Conservation (phyloP, 2,329 filamentous ascomycete genomes). For the Cephalotrichum gorgonifer region DNA sequence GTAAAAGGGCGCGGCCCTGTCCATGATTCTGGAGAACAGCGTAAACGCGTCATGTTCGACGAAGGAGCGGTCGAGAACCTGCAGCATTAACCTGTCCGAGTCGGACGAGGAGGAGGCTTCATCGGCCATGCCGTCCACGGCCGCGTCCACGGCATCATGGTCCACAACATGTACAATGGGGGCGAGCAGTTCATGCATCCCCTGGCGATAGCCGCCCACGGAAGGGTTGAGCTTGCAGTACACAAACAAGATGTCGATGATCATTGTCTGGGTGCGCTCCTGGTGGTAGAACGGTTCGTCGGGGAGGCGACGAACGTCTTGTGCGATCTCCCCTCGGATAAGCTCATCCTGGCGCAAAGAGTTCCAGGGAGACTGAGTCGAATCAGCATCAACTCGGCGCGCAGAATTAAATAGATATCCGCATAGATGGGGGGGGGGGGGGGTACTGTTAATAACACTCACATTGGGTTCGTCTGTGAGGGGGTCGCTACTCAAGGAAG, state of each 20-base stretch:
- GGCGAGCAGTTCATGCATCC: conserved; percentile 94
- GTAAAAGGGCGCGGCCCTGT: conserved; percentile 77
- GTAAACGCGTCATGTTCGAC: conserved; percentile 88
- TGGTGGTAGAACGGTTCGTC: conserved; percentile 87
- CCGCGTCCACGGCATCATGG: conserved; percentile 61
- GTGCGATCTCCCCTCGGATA: conserved; percentile 77
- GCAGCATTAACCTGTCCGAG: conserved; percentile 32
- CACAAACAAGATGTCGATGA: conserved; percentile 84
- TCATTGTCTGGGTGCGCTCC: conserved; percentile 63
- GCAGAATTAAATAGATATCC: too few species aligned
- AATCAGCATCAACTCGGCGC: too few species aligned
- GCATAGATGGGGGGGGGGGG: neutral
- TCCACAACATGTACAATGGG: conserved; percentile 80
- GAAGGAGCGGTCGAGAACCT: conserved; percentile 60
- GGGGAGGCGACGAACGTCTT: conserved; percentile 89
- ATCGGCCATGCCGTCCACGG: conserved; percentile 19
- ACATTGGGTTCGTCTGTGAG: conserved; percentile 67
- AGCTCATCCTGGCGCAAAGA: conserved; percentile 76
- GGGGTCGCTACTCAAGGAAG: conserved; percentile 63
- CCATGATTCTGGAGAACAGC: conserved; percentile 80
- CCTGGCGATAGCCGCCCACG: conserved; percentile 85
- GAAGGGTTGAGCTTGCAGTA: conserved; percentile 88
- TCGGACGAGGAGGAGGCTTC: too few species aligned
- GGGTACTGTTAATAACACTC: too few species aligned
- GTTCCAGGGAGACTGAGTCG: conserved; percentile 76